Evolutionary conservation across 371 early-diverging fungal species (phyloP).

Genomic region (Mortierella sp.): DNA sequence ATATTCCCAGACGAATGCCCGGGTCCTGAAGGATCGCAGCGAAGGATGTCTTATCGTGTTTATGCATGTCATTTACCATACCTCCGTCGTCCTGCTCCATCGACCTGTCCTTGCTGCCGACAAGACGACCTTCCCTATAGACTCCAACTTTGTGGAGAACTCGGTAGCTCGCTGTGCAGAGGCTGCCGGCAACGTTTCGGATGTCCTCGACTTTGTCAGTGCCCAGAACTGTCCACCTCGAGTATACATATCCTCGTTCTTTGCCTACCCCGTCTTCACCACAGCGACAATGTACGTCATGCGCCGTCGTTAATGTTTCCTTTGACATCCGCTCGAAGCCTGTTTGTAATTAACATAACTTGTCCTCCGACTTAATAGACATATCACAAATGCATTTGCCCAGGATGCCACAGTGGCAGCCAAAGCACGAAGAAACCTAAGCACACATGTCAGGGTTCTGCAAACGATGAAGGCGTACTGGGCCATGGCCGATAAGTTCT

Average conservation of each 20-base stretch:
- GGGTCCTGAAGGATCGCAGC: slow-evolving; percentile 29
- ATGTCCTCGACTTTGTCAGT: slow-evolving; percentile 55
- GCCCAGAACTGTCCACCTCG: slow-evolving; percentile 35
- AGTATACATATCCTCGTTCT: slow-evolving; percentile 59
- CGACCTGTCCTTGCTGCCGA: slow-evolving; percentile 57
- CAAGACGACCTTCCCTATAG: slow-evolving; percentile 57
- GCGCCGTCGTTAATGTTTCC: background rate
- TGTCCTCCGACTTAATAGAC: slow-evolving; percentile 17
- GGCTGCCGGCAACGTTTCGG: slow-evolving; percentile 63
- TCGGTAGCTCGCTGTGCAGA: slow-evolving; percentile 61
- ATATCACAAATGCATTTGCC: slow-evolving; percentile 67
- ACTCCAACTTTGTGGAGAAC: slow-evolving; percentile 52
- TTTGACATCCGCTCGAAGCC: too few species aligned
- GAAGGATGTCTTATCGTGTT: slow-evolving; percentile 46
- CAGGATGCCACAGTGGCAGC: slow-evolving; percentile 56
- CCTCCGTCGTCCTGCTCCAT: slow-evolving; percentile 63
- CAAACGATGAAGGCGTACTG: slow-evolving; percentile 65
- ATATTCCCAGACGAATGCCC: slow-evolving; percentile 56
- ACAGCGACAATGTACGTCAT: slow-evolving; percentile 62
- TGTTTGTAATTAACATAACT: background rate
- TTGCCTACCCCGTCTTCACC: slow-evolving; percentile 66
- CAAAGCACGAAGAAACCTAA: slow-evolving; percentile 60
- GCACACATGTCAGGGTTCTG: slow-evolving; percentile 61
- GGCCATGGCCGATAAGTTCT: slow-evolving; percentile 73
- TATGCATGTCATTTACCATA: slow-evolving; percentile 61